Evolutionary conservation across 2,329 filamentous ascomycete genomes (phyloP), one percentile per base, ranked within the genome.

Genomic region (Colletotrichum siamense): DNA sequence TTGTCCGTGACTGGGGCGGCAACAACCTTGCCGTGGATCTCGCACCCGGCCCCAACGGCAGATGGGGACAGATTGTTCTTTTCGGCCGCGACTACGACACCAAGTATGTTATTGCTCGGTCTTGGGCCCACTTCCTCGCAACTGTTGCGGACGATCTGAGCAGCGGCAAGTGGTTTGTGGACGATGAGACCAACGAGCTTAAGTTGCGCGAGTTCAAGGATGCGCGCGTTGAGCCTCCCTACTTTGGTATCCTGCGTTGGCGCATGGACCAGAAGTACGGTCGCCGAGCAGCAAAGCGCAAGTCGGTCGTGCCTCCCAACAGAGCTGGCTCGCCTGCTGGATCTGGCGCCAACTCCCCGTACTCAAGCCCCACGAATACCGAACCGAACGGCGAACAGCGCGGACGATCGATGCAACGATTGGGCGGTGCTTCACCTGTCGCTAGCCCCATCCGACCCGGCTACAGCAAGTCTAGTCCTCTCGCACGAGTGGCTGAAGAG

Each of bases 71-170:
- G 84, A 92, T 99, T 79, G 98, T 99, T 81, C 91, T 99, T 77
- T 98, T 98, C 84, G 97, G 97, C 67, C 95, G 97, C 77, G 97
- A 99, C 87, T 99, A 98, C 86, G 97, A 99, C 83, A 98, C 95
- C 86, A 99, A 99, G 87, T 99, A 98, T 83, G 97, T 99, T 8
- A 91, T 99, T 73, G 95, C 97, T 34, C 93, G 95, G 77, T 99
- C 96, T 1, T 99, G 97, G 97, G 92, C 93, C 18, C 91, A 94
- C 12, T 96, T 99, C 82, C 87, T 99, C 24, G 96, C 96, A 67
- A 91, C 93, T 36, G 91, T 98, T 8, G 96, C 97, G 34, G 97
- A 99, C 82, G 97, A 99, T 82, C 88, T 99, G 81, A 92, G 91
- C 86, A 97, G 95, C 79, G 95, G 95, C 78, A 98, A 98, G 85